Evolutionary conservation across 345 rosid species (phyloP).

Genomic region (Hibiscus tridactylites): DNA sequence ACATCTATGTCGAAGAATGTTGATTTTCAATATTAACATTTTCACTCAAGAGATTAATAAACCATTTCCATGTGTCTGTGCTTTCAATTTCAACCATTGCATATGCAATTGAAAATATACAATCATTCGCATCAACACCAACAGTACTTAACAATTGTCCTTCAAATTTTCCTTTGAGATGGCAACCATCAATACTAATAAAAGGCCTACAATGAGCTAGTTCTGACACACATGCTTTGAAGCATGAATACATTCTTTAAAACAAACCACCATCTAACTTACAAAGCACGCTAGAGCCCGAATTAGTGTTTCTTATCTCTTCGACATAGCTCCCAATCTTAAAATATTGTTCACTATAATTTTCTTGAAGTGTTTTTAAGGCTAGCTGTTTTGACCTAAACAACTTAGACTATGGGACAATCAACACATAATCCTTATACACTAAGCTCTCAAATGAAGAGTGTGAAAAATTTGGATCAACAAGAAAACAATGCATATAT

Average conservation of each 20-base stretch:
- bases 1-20: neutral
- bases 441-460: neutral
- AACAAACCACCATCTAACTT: neutral
- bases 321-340: no score
- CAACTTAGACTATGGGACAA: neutral
- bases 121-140: neutral
- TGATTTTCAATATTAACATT: neutral
- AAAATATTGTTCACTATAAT: no score
- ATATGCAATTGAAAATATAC: neutral
- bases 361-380: no score
- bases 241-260: neutral
- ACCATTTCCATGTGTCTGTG: neutral
- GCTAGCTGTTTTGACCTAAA: no score
- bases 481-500: neutral
- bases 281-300: neutral
- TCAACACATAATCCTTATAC: neutral
- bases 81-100: neutral
- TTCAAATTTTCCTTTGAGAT: neutral
- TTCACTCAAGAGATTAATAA: neutral
- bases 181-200: no score
- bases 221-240: neutral
- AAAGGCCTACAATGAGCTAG: neutral
- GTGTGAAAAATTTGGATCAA: neutral
- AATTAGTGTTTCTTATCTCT: neutral
- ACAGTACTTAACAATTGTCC: neutral